Percentiles rank a stretch among this genome's conserved stretches.
Conservation (phyloP, 805 yeast genomes). For the Yamadazyma sp. region DNA sequence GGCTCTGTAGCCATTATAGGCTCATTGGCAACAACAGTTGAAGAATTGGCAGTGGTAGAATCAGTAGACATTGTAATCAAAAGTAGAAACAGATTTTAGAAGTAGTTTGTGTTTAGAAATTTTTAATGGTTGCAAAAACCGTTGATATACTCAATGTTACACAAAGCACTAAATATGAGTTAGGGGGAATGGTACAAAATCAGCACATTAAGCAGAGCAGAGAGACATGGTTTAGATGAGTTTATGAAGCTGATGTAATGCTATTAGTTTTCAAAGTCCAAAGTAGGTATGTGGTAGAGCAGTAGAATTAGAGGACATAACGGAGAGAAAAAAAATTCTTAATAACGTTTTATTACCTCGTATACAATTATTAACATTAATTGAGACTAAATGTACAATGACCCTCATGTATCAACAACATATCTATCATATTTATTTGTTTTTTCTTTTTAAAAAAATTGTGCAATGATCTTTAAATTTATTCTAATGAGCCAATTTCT, state of each 20-base stretch:
- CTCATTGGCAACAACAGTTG: neutral
- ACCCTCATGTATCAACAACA: neutral
- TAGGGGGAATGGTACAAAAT: too few relatives aligned
- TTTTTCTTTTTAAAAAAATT: neutral
- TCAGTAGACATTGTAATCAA: conserved; percentile 1
- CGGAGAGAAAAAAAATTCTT: too few relatives aligned
- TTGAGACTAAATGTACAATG: conserved; percentile 1
- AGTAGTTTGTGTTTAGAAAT: too few relatives aligned
- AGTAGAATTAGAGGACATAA: too few relatives aligned
- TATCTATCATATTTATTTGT: neutral
- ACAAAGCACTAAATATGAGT: too few relatives aligned
- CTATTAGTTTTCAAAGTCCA: too few relatives aligned
- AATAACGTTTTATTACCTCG: too few relatives aligned
- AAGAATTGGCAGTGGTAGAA: neutral
- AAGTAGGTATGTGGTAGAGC: too few relatives aligned
- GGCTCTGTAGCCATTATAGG: neutral
- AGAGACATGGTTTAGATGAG: too few relatives aligned
- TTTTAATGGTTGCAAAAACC: conserved; percentile 1
- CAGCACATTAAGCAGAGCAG: too few relatives aligned
- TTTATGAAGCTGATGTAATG: too few relatives aligned
- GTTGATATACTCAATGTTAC: neutral
- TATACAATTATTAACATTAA: conserved; percentile 1
- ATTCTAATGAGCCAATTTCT: conserved; percentile 61
- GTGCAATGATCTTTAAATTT: conserved; percentile 4
- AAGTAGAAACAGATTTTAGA: neutral